Evolutionary conservation across 2,329 filamentous ascomycete genomes (phyloP).

Genomic region (Byssochlamys sp.): DNA sequence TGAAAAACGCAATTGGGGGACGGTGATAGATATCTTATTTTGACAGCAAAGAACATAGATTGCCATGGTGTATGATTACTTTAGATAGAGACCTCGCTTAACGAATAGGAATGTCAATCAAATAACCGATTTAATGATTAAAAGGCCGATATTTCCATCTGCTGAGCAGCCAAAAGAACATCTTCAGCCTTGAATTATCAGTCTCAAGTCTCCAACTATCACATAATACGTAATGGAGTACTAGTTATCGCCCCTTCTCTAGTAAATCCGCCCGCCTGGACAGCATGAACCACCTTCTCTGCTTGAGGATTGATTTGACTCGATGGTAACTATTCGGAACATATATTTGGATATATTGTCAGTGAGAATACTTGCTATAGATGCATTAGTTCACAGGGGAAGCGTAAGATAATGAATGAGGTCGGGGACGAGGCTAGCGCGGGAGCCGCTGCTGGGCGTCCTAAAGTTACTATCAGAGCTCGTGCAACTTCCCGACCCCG

Average conservation of each 20-base stretch:
- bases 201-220: neutral
- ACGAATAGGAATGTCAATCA: neutral
- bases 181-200: neutral
- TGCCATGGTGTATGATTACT: neutral
- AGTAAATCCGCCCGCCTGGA: neutral
- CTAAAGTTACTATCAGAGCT: conserved; percentile 2
- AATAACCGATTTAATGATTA: neutral
- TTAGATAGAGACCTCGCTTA: neutral
- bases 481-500: conserved; percentile 5
- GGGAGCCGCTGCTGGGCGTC: conserved; percentile 3
- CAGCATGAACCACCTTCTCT: neutral
- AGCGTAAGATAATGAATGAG: neutral
- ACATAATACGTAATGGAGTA: neutral
- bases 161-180: neutral
- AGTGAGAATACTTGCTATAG: neutral
- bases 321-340: neutral
- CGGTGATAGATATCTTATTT: neutral
- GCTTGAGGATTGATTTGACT: neutral
- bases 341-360: neutral
- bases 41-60: neutral
- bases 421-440: conserved; percentile 2
- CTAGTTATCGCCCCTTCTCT: too few species aligned
- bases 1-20: neutral
- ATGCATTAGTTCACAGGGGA: neutral
- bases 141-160: too few species aligned